A percentile compares a stretch with the other conserved stretches of the same genome.
phyloP scores from a whole-genome alignment of 2,329 filamentous ascomycete species.

The Aspergillus niger region DNA sequence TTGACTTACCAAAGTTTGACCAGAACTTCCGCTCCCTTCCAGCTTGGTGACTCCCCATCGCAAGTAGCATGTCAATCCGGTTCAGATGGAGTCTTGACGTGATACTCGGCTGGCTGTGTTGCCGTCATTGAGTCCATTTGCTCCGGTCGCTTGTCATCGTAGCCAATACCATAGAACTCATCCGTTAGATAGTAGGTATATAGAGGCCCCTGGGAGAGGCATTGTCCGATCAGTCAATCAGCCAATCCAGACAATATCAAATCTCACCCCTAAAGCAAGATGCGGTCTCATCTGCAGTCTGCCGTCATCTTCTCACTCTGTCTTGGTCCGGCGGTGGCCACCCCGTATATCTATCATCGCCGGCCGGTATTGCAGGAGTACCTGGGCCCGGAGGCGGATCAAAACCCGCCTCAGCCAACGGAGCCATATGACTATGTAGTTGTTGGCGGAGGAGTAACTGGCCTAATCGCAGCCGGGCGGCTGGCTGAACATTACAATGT shows the following conservation, averaged over 20 bases:
- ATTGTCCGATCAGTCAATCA: too few species aligned
- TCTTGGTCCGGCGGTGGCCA: not conserved
- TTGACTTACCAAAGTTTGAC: not conserved
- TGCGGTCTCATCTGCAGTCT: not conserved
- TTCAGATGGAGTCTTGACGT: not conserved
- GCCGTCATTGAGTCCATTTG: too few species aligned
- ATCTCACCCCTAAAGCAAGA: not conserved
- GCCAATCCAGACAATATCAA: too few species aligned
- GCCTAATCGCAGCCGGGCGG: not conserved
- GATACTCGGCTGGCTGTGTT: not conserved
- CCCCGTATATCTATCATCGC: not conserved
- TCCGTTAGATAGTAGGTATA: too few species aligned
- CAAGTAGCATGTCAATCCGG: not conserved
- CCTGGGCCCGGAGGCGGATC: not conserved
- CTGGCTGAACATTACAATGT: not conserved
- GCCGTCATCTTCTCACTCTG: not conserved
- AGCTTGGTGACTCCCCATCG: not conserved
- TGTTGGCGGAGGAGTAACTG: not conserved
- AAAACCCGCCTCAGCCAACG: not conserved
- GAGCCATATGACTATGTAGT: not conserved
- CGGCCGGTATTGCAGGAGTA: not conserved
- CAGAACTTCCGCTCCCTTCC: not conserved
- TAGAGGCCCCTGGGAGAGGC: too few species aligned
- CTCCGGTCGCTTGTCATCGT: too few species aligned
- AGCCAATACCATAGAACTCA: too few species aligned